Percentiles rank a stretch among this genome's conserved stretches.
Evolutionary conservation across 163 green algal genomes (phyloP).

Genomic region (Scenedesmus sp.): DNA sequence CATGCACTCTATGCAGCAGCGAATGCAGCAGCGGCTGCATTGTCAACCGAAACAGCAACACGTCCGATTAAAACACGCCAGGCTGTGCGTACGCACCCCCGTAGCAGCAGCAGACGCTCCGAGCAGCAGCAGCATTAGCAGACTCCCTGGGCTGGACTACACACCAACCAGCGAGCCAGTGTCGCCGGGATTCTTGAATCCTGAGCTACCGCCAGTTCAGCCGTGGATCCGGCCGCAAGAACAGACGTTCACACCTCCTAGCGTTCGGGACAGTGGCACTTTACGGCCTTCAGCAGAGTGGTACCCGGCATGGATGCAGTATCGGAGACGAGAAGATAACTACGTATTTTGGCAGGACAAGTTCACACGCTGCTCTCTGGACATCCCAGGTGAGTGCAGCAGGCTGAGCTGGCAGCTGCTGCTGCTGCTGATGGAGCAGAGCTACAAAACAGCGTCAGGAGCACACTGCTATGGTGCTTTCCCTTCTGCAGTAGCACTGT

Average conservation of each 20-base stretch:
- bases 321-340: conserved; percentile 67
- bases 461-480: neutral
- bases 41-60: neutral
- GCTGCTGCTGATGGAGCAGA: neutral
- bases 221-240: conserved; percentile 45
- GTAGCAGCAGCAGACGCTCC: neutral
- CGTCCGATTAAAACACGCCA: neutral
- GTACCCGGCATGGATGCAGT: conserved; percentile 75
- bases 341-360: conserved; percentile 78
- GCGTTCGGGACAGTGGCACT: conserved; percentile 60
- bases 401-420: conserved; percentile 8
- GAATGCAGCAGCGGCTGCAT: neutral
- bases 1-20: neutral
- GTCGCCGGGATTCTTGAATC: conserved; percentile 5
- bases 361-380: conserved; percentile 66
- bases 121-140: neutral
- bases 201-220: neutral
- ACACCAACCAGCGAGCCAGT: conserved; percentile 23
- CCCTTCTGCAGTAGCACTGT: too few species aligned
- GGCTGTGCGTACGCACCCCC: neutral
- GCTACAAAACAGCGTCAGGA: neutral
- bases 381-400: conserved; percentile 61
- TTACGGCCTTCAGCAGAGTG: conserved; percentile 66
- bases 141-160: conserved; percentile 31
- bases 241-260: conserved; percentile 47